Evolutionary conservation across 140 eudicot species (phyloP), one percentile per base, ranked within the genome.

Genomic region (Oenanthe javanica): DNA sequence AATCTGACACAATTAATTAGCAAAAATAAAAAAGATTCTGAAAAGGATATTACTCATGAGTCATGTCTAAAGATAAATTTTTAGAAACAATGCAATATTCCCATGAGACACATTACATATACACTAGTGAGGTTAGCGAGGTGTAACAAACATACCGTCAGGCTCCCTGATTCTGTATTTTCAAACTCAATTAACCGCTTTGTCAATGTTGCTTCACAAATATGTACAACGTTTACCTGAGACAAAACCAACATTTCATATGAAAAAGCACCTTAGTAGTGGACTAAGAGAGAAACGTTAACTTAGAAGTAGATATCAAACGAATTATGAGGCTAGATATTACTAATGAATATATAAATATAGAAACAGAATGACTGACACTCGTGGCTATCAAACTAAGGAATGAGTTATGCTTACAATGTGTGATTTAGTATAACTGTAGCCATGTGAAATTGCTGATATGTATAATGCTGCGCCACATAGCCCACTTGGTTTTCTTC

Each of bases 181-280:
- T 94, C 98, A 69, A 94, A 94, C 83, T 94, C 98, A 82, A 94
- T 87, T 85, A 94, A 82, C 75, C 98, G 85, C 88, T 92, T 92
- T 55, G 94, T 87, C 87, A 94, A 75, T 82, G 98, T 94, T 52
- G 97, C 96, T 85, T 94, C 97, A 78, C 98, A 94, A 54, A 94
- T 80, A 83, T 90, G 98, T 38, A 94, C 98, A 81, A 82, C 80
- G 78, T 47, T 94, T 19, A 90, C 85, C 98, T 94, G 87, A 27
- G 49, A 66, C 66, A 79, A 18, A 10, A 23, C 63, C 63, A 75
- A 75, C 38, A n/a, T 4, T 23, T 49, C 23, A 75, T 25, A 75
- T 0, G 4, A 7, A 6, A 27, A 75, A 47, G 57, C 42, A 74
- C 78, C 27, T 18, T 21, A 46, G 50, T 43, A 73, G 36, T 47